Evolutionary conservation across 208 protist species (phyloP).

Genomic region (Trypanosoma platydactyli): DNA sequence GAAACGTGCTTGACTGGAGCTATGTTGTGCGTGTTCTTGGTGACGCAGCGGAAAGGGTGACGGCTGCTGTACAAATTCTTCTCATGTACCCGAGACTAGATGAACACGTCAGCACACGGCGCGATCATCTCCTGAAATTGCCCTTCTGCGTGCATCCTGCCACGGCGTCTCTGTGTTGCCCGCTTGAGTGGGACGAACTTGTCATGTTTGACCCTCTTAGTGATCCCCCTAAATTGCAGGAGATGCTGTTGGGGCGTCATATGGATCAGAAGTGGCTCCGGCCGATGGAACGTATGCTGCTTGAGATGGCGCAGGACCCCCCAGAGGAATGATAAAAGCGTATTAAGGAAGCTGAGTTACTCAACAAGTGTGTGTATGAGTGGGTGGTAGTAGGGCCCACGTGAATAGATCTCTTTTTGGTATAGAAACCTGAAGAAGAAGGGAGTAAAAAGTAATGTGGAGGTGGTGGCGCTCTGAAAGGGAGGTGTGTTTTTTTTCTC

Average conservation of each 20-base stretch:
- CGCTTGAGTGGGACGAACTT: constrained; percentile 74
- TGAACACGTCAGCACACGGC: constrained; percentile 94
- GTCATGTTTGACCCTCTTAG: constrained; percentile 59
- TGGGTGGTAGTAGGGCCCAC: not conserved
- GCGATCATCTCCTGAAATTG: constrained; percentile 98
- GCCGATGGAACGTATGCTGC: constrained; percentile 65
- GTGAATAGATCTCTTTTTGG: not conserved
- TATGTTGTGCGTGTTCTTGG: constrained; percentile 51
- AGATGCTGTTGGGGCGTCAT: constrained; percentile 61
- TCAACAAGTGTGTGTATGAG: no score
- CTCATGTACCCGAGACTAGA: constrained; percentile 97
- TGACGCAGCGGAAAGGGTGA: constrained; percentile 46
- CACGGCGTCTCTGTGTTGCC: constrained; percentile 86
- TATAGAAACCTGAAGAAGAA: constrained; percentile 9
- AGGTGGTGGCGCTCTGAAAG: not conserved
- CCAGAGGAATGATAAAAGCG: constrained; percentile 36
- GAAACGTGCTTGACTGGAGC: constrained; percentile 67
- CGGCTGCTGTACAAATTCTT: constrained; percentile 65
- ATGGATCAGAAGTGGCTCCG: constrained; percentile 67
- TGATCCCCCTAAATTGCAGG: constrained; percentile 70
- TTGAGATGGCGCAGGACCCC: constrained; percentile 60
- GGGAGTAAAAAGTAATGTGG: not conserved
- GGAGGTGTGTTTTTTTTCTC: constrained; percentile 8
- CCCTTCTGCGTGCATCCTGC: constrained; percentile 98
- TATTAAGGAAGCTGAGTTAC: no score